Evolutionary conservation across 768 basidiomycete species (phyloP), one percentile per base, ranked within the genome.

Genomic region (Rhodotorula diobovata): DNA sequence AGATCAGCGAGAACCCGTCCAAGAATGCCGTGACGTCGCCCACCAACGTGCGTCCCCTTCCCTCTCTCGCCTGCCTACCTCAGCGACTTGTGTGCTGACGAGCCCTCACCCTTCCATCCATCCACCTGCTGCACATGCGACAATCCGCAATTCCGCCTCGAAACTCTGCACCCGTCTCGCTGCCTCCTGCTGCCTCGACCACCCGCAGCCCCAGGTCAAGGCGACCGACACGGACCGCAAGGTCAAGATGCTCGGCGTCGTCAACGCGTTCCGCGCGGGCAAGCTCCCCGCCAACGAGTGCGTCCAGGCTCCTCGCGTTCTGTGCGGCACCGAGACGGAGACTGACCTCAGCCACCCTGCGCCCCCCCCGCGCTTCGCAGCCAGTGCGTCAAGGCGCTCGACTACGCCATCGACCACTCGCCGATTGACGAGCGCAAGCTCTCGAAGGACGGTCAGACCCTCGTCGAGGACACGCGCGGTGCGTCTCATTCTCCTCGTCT

Each of bases 211-310:
- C 12, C 23, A 43, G n/a, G 18, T 20, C 58, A 59, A 59, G 58
- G 86, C 88, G 20, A 86, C 85, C 11, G 92, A 94, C 79, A 85
- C 93, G 70, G 87, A 90, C 76, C 85, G 90, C 76, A 95, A 95
- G 83, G 85, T 85, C 50, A 84, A 86, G 63, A 82, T 95, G 55
- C 94, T 88, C 78, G 90, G 89, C 74, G 86, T 90, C 65, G 21
- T 45, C 28, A 6, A 43, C 74, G 93, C 92, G 0, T 86, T 96
- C 78, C 85, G 90, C 58, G 83, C 87, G 61, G 75, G 76, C 54
- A 70, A 74, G 67, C 63, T 67, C 55, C 79, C 79, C 2, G 67
- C 71, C 20, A 79, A 79, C 78, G 54, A 66, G 69, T 75, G 53
- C 53, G 72, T 58, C 15, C 12, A 41, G 21, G 21, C 23, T 16